Conservation (phyloP, 371 early-diverging fungal genomes). For the Blyttiomyces sp. region DNA sequence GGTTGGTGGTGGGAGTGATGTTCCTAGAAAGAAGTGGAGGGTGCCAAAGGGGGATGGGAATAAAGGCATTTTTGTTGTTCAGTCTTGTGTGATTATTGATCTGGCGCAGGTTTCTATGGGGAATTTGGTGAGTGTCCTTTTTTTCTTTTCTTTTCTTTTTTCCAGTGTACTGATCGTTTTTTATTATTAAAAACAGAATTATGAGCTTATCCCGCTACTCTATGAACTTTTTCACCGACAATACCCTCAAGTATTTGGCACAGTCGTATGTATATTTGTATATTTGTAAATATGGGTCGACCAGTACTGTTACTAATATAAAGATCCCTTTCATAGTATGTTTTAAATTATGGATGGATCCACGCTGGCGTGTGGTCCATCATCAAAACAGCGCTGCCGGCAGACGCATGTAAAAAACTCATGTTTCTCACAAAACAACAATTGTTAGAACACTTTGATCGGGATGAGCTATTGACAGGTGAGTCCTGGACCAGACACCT, state of each 20-base stretch:
- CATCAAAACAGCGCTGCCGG: slow-evolving; percentile 31
- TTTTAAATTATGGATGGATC: slow-evolving; percentile 51
- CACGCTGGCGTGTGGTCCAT: slow-evolving; percentile 48
- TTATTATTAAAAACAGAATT: slow-evolving; percentile 14
- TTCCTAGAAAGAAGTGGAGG: no score
- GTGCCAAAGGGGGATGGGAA: no score
- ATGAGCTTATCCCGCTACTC: slow-evolving; percentile 40
- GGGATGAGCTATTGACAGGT: slow-evolving; percentile 22
- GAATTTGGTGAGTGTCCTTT: slow-evolving; percentile 20
- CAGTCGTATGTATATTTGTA: slow-evolving; percentile 16
- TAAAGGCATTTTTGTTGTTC: slow-evolving; percentile 10
- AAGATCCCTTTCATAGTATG: slow-evolving; percentile 16
- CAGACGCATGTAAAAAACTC: slow-evolving; percentile 34
- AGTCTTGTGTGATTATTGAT: slow-evolving; percentile 37
- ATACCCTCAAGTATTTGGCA: slow-evolving; percentile 41
- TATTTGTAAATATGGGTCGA: background rate
- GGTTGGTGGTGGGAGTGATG: no score
- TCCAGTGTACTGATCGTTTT: no score
- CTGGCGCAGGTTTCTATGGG: slow-evolving; percentile 36
- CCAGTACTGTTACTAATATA: background rate
- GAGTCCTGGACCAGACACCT: background rate
- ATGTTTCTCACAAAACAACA: slow-evolving; percentile 35
- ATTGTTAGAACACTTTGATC: slow-evolving; percentile 23
- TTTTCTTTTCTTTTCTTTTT: no score
- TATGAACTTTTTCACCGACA: slow-evolving; percentile 39